Conservation (phyloP, 1,284 basidiomycete species). For the Thecaphora frezii region DNA sequence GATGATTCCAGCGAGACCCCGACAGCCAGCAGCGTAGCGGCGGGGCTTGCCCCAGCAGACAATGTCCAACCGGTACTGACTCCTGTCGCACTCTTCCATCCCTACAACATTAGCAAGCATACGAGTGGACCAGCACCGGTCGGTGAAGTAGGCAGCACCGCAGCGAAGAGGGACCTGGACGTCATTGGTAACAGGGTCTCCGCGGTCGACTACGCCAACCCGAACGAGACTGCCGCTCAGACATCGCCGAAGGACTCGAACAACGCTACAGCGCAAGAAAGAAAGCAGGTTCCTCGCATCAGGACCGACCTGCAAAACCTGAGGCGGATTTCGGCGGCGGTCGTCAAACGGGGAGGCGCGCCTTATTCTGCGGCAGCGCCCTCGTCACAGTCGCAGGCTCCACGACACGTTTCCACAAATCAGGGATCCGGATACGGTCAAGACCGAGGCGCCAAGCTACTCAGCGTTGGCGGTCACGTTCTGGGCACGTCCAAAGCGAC, state of each 20-base stretch:
- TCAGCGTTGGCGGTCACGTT: constrained; percentile 26
- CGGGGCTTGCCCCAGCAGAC: constrained; percentile 17
- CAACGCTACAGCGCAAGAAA: constrained; percentile 20
- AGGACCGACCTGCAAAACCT: constrained; percentile 41
- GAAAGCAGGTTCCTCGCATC: constrained; percentile 26
- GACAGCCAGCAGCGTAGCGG: constrained; percentile 40
- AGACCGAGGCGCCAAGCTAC: constrained; percentile 3
- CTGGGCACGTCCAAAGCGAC: constrained; percentile 12
- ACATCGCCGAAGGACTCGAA: constrained; percentile 7
- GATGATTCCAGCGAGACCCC: constrained; percentile 36
- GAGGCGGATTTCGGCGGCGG: constrained; percentile 16
- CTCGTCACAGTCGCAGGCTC: neutral
- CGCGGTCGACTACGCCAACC: no score
- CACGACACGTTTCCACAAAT: no score
- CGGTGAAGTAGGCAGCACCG: no score
- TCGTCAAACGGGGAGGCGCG: constrained; percentile 3
- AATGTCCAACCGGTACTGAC: constrained; percentile 15
- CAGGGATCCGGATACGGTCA: no score
- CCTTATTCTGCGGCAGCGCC: neutral
- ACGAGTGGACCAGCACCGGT: no score
- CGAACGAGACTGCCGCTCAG: no score
- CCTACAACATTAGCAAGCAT: no score
- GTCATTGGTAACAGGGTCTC: no score
- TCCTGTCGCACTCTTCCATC: constrained; percentile 26
- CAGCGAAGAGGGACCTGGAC: no score